These are phyloP conservation scores for Ramularia endophylla DNA, from an alignment of 2,329 filamentous ascomycete genomes.

Conservation along the genomic window DNA sequence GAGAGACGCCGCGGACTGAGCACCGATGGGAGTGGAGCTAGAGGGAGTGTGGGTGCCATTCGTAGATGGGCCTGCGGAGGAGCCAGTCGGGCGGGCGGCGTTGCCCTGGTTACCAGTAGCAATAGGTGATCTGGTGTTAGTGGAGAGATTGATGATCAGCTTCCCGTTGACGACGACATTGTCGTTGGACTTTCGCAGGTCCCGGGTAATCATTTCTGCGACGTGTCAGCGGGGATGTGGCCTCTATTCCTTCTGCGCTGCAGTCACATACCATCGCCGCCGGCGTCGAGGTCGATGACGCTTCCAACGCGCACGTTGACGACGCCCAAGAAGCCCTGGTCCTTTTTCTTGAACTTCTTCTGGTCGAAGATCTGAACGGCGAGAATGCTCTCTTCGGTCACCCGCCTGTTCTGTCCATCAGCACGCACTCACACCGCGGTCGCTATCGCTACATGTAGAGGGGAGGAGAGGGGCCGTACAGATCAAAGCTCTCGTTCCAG, in stretches of 20 bases:
- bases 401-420: constrained; percentile 54
- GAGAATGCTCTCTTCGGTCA: constrained; percentile 91
- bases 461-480: constrained; percentile 56
- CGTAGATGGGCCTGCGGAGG: constrained; percentile 31
- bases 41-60: constrained; percentile 33
- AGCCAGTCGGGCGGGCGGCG: constrained; percentile 36
- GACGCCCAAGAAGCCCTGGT: constrained; percentile 94
- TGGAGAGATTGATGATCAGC: constrained; percentile 92
- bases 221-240: constrained; percentile 19
- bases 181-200: constrained; percentile 96
- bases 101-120: constrained; percentile 42
- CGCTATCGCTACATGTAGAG: background rate
- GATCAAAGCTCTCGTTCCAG: constrained; percentile 99
- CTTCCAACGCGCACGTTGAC: constrained; percentile 96
- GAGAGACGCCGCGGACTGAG: constrained; percentile 32
- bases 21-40: constrained; percentile 38
- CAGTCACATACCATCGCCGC: constrained; percentile 70
- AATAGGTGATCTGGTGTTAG: constrained; percentile 70
- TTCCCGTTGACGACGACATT: constrained; percentile 98
- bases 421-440: background rate
- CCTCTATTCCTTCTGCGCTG: too few relatives aligned
- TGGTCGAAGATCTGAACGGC: constrained; percentile 99
- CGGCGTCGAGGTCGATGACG: constrained; percentile 82
- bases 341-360: constrained; percentile 99
- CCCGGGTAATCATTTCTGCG: constrained; percentile 89